Percentiles rank a stretch among this genome's conserved stretches.
These are phyloP conservation scores for Leccinum huronense DNA, from an alignment of 1,284 basidiomycete genomes.

Conservation along the genomic window DNA sequence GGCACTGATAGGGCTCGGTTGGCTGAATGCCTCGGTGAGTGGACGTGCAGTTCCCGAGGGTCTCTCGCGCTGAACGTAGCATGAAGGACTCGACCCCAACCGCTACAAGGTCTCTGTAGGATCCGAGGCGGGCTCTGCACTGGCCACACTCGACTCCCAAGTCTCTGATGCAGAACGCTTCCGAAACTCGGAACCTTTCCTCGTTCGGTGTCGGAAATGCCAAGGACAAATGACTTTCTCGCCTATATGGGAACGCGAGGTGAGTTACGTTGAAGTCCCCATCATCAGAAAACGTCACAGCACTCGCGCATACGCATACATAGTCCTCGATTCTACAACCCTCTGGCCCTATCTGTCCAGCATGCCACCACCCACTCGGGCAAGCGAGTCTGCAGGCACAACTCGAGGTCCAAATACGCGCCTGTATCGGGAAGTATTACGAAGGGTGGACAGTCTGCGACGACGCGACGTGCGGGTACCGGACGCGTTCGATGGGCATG, in stretches of 20 bases:
- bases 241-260: constrained; percentile 65
- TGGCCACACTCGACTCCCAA: constrained; percentile 87
- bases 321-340: constrained; percentile 51
- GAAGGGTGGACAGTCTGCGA: constrained; percentile 87
- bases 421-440: constrained; percentile 81
- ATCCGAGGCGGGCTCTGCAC: constrained; percentile 63
- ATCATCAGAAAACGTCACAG: background rate
- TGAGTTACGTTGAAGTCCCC: constrained; percentile 33
- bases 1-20: constrained; percentile 90
- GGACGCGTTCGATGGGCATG: constrained; percentile 90
- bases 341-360: constrained; percentile 56
- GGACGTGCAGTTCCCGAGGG: background rate
- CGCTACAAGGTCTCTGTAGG: constrained; percentile 60
- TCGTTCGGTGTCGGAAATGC: constrained; percentile 76
- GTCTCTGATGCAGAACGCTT: constrained; percentile 88
- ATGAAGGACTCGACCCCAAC: constrained; percentile 77
- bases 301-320: background rate
- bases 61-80: constrained; percentile 8
- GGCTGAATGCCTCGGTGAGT: constrained; percentile 90
- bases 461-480: constrained; percentile 79
- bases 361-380: constrained; percentile 58
- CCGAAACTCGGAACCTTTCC: constrained; percentile 68
- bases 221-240: constrained; percentile 61
- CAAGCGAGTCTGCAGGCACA: constrained; percentile 74
- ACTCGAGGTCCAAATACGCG: constrained; percentile 82